phyloP scores from a whole-genome alignment of 768 basidiomycete genomes.

The Sistotremastrum suecicum region DNA sequence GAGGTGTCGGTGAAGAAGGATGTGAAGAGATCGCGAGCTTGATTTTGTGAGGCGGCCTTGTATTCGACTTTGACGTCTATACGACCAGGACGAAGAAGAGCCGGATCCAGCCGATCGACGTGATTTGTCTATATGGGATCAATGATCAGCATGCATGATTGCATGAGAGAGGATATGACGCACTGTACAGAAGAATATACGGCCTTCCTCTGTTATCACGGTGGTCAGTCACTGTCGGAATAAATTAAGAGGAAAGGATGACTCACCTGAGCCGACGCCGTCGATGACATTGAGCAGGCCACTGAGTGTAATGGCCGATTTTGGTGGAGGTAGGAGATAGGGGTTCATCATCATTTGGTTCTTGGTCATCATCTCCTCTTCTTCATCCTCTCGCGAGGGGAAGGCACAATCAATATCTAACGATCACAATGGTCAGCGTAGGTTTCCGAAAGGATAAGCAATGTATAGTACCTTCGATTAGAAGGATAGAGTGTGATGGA shows the following conservation, averaged over 20 bases:
- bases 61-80: slow-evolving; percentile 43
- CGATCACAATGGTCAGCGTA: too few species aligned
- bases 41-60: slow-evolving; percentile 30
- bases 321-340: slow-evolving; percentile 5
- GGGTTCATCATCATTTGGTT: too few species aligned
- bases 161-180: neutral
- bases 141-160: neutral
- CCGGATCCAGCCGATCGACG: slow-evolving; percentile 39
- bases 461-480: slow-evolving; percentile 33
- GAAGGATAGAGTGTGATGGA: slow-evolving; percentile 37
- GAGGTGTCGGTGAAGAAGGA: slow-evolving; percentile 31
- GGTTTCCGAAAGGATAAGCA: too few species aligned
- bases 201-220: slow-evolving; percentile 37
- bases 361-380: slow-evolving; percentile 7
- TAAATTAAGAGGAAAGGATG: too few species aligned
- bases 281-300: slow-evolving; percentile 46
- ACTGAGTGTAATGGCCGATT: slow-evolving; percentile 33
- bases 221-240: neutral
- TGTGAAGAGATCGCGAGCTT: slow-evolving; percentile 33
- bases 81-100: slow-evolving; percentile 40
- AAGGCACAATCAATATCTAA: slow-evolving; percentile 47
- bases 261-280: slow-evolving; percentile 36
- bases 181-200: slow-evolving; percentile 46
- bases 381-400: slow-evolving; percentile 29
- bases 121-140: slow-evolving; percentile 31